A percentile compares a stretch with the other conserved stretches of the same genome.
phyloP scores from a whole-genome alignment of 352 stramenopile species.

The Phytophthora citrophthora region DNA sequence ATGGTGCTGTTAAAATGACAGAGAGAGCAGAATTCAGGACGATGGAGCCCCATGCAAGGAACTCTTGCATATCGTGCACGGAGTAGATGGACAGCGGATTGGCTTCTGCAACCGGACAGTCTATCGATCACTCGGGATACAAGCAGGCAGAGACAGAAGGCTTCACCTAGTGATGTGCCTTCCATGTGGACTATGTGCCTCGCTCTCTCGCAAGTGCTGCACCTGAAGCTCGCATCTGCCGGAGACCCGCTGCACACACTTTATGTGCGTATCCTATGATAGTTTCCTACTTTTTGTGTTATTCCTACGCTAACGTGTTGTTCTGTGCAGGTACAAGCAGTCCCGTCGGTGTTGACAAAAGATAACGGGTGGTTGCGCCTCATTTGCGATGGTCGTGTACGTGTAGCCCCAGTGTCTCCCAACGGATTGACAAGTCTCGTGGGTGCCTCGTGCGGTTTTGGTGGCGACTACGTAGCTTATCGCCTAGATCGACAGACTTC shows the following conservation, averaged over 20 bases:
- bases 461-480: conserved; percentile 36
- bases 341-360: conserved; percentile 25
- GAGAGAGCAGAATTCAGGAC: conserved; percentile 25
- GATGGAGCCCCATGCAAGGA: conserved; percentile 9
- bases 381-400: conserved; percentile 40
- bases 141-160: background rate
- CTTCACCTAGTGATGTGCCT: conserved; percentile 2
- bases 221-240: conserved; percentile 24
- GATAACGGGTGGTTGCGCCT: conserved; percentile 41
- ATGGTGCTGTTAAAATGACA: conserved; percentile 4
- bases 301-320: background rate
- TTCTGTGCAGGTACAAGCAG: conserved; percentile 33
- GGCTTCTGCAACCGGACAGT: conserved; percentile 28
- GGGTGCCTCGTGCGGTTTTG: conserved; percentile 21
- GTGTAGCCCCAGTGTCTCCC: conserved; percentile 22
- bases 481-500: too few relatives aligned
- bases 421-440: conserved; percentile 36
- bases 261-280: conserved; percentile 34
- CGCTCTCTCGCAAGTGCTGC: conserved; percentile 38
- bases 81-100: conserved; percentile 24
- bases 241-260: conserved; percentile 31
- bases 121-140: conserved; percentile 9
- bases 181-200: conserved; percentile 37
- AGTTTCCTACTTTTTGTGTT: conserved; percentile 7
- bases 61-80: too few relatives aligned